Evolutionary conservation across 331 rosid species (phyloP).

Genomic region (Cucumis variabilis): DNA sequence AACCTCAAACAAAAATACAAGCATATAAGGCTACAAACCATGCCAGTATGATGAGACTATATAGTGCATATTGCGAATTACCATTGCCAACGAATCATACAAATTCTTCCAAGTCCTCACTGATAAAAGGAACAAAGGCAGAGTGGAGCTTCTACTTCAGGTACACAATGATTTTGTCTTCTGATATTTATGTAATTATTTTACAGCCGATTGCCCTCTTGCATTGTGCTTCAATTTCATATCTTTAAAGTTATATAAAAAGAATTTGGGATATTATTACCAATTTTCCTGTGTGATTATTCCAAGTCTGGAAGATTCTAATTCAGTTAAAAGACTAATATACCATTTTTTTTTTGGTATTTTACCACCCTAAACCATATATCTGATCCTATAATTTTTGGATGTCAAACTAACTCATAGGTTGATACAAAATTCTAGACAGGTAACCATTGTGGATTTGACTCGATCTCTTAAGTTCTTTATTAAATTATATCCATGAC

Average conservation of each 20-base stretch:
- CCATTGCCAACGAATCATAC: not conserved
- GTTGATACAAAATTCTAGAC: too few relatives aligned
- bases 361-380: not conserved
- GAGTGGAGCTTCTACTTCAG: not conserved
- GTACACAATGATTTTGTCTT: not conserved
- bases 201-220: not conserved
- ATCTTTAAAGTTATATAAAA: not conserved
- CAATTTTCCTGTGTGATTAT: not conserved
- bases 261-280: not conserved
- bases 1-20: conserved; percentile 84
- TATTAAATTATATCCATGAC: too few relatives aligned
- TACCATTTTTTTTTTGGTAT: not conserved
- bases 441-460: too few relatives aligned
- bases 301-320: not conserved
- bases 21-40: conserved; percentile 68
- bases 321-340: not conserved
- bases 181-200: not conserved
- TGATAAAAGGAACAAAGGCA: not conserved
- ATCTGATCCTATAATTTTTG: not conserved
- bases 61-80: not conserved
- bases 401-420: not conserved
- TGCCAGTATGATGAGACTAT: conserved; percentile 19
- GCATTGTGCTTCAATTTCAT: not conserved
- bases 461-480: too few relatives aligned
- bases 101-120: not conserved